Base-by-base conservation (phyloP, 306 rosid genomes). In the Cucurbita pepo region DNA sequence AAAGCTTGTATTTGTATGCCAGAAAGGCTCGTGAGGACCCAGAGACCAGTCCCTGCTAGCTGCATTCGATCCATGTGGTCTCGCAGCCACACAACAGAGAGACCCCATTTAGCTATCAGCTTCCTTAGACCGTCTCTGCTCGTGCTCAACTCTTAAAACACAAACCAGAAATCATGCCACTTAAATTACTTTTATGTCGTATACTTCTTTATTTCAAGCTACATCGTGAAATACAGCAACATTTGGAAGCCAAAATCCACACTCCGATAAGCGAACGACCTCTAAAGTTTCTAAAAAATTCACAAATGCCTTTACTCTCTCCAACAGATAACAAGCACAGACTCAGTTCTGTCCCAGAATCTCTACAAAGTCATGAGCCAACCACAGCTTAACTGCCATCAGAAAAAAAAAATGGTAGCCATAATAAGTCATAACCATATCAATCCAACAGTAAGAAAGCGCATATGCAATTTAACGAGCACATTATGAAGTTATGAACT, bases 41-140 rank as follows among this genome's bases (percentile, higher is more conserved):
- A 91, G 34, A 8, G 99, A 91, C 96, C 99, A 94, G 63, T 91
- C 97, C 91, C 91, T 75, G 81, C 90, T 89, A 81, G 85, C 86
- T 4, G 99, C 82, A 82, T 81, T 88, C 22, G 96, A 87, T 76
- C 91, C 97, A 87, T 91, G 99, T 86, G 97, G 96, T 96, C 99
- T 89, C 72, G 99, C 84, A 85, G 97, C 97, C 96, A 94, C 97
- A 89, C 96, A 94, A 88, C 97, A 94, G 78, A 94, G 96, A 10
- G 97, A 91, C 90, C 98, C 98, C 99, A 92, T 81, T 91, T 86
- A 83, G 91, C 92, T 87, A 91, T 91, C 81, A 21, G 66, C 87
- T 85, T 75, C 72, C 75, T 78, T 70, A 75, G 87, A 72, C 90
- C 45, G 65, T 47, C 52, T 76, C 82, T 8, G 58, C 77, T 73